Evolutionary conservation across 2,329 filamentous ascomycete species (phyloP).

Genomic region (Cordyceps pruinosa): DNA sequence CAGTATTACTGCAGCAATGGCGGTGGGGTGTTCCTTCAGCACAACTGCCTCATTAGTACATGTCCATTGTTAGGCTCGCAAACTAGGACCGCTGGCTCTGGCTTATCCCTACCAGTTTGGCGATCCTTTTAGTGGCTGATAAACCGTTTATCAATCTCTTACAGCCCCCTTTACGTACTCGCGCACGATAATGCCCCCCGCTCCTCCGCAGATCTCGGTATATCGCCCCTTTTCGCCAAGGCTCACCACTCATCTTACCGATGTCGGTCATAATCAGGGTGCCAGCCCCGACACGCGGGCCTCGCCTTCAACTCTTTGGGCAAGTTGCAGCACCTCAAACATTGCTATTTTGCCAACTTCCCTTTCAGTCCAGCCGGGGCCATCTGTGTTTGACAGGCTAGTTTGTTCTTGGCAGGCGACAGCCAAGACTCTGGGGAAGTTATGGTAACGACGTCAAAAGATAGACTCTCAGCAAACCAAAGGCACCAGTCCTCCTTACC

Average conservation of each 20-base stretch:
- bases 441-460: background rate
- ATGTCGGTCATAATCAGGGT: background rate
- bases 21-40: no score
- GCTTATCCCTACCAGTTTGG: background rate
- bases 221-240: background rate
- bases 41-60: no score
- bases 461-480: background rate
- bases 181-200: background rate
- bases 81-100: background rate
- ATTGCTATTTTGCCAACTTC: background rate
- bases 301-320: background rate
- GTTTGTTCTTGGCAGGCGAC: background rate
- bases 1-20: no score
- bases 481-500: background rate
- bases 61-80: background rate
- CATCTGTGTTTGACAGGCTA: background rate
- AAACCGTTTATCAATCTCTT: background rate
- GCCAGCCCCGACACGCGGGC: background rate
- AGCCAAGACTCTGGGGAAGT: background rate
- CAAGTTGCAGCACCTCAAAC: background rate
- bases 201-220: background rate
- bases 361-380: background rate
- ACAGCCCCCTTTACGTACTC: background rate
- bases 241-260: background rate
- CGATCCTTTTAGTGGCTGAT: background rate